These are phyloP conservation scores for Microsporum audouinii DNA, from an alignment of 2,329 filamentous ascomycete genomes.

Conservation along the genomic window DNA sequence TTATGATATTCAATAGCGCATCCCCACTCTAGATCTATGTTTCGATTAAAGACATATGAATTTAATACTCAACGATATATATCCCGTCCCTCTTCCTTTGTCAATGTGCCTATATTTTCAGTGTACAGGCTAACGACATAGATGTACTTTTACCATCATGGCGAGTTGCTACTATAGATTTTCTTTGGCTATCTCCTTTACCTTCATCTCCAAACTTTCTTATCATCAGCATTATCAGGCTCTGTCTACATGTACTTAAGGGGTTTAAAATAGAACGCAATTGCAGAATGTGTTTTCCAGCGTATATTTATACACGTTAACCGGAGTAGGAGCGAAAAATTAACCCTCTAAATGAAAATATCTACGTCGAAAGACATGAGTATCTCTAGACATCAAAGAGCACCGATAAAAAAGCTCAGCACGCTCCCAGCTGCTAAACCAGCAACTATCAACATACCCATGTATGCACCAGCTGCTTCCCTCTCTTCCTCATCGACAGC, in stretches of 20 bases:
- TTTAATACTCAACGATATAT: background rate
- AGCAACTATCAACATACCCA: constrained; percentile 79
- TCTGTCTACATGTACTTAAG: background rate
- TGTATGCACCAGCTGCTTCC: constrained; percentile 84
- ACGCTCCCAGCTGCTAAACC: constrained; percentile 79
- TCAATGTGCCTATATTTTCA: background rate
- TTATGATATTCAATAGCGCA: background rate
- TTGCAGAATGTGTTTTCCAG: background rate
- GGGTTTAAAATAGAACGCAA: background rate
- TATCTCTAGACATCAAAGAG: background rate
- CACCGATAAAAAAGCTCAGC: constrained; percentile 62
- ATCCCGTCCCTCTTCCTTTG: background rate
- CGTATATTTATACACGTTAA: background rate
- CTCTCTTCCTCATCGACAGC: constrained; percentile 74
- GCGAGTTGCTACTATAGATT: background rate
- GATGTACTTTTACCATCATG: background rate
- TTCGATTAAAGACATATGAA: background rate
- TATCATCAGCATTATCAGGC: background rate
- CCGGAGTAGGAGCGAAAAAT: background rate
- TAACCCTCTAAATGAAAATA: background rate
- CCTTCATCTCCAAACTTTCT: background rate
- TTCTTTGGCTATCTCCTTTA: background rate
- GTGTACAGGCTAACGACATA: background rate
- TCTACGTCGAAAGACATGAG: background rate
- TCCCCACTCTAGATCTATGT: background rate